Evolutionary conservation across 2,329 filamentous ascomycete species (phyloP).

Genomic region (Myriosclerotinia curreyana): DNA sequence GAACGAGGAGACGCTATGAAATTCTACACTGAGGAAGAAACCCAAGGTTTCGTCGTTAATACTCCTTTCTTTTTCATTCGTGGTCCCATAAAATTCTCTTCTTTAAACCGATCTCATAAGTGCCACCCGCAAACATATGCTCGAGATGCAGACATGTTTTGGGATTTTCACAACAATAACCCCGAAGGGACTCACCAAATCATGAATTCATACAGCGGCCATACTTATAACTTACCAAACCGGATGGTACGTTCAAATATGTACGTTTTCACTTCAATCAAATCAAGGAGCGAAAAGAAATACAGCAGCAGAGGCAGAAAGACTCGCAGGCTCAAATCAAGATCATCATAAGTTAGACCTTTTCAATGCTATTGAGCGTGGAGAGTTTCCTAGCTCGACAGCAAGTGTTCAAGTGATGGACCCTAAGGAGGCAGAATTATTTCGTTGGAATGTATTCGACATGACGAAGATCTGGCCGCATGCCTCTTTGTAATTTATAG

Average conservation of each 20-base stretch:
- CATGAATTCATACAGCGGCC: slow-evolving; percentile 66
- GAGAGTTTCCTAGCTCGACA: slow-evolving; percentile 61
- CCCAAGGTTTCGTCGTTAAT: slow-evolving; percentile 40
- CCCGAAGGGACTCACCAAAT: slow-evolving; percentile 58
- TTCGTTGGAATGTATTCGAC: slow-evolving; percentile 64
- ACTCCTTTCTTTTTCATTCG: slow-evolving; percentile 66
- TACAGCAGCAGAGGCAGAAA: slow-evolving; percentile 55
- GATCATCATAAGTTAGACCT: slow-evolving; percentile 63
- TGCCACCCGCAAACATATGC: slow-evolving; percentile 43
- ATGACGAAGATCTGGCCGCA: slow-evolving; percentile 65
- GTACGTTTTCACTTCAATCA: slow-evolving; percentile 62
- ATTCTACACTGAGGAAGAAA: slow-evolving; percentile 51
- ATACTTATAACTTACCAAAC: slow-evolving; percentile 66
- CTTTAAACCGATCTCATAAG: slow-evolving; percentile 47
- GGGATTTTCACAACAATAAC: slow-evolving; percentile 22
- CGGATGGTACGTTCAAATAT: slow-evolving; percentile 63
- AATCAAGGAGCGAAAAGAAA: slow-evolving; percentile 61
- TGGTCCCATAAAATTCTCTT: slow-evolving; percentile 67
- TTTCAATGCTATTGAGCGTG: slow-evolving; percentile 58
- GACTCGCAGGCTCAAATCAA: slow-evolving; percentile 55
- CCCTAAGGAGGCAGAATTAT: slow-evolving; percentile 60
- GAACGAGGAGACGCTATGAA: slow-evolving; percentile 49
- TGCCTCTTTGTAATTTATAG: neutral
- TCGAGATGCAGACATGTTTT: slow-evolving; percentile 34
- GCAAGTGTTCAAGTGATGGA: slow-evolving; percentile 62